Conservation (phyloP, 2,329 filamentous ascomycete genomes). For the Cladosporium austrohemisphaericum region DNA sequence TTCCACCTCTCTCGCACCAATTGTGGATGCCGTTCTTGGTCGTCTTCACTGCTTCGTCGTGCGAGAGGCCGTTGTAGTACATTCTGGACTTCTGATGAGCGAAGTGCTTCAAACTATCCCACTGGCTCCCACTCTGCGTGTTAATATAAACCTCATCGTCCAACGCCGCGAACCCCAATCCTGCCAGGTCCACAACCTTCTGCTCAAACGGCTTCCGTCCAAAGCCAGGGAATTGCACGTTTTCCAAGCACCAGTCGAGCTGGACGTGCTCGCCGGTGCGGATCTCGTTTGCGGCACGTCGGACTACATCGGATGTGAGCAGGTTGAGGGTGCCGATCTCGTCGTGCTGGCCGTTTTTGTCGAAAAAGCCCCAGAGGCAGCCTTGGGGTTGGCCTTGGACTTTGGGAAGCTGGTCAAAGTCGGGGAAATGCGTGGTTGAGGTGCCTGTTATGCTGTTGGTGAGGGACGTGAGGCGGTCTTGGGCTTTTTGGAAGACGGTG, state of each 20-base stretch:
- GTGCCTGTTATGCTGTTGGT: conserved; percentile 18
- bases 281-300: conserved; percentile 39
- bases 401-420: conserved; percentile 25
- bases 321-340: conserved; percentile 52
- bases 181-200: conserved; percentile 24
- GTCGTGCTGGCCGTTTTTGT: conserved; percentile 50
- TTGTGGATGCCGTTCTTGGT: conserved; percentile 35
- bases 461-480: conserved; percentile 24
- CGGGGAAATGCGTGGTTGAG: conserved; percentile 17
- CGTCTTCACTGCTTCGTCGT: conserved; percentile 18
- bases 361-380: conserved; percentile 49
- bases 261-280: conserved; percentile 51
- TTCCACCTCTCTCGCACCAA: conserved; percentile 49
- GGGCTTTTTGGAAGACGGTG: conserved; percentile 22
- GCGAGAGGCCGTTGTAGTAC: conserved; percentile 28
- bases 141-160: conserved; percentile 55
- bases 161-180: conserved; percentile 17
- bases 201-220: conserved; percentile 27
- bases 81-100: conserved; percentile 36
- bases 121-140: conserved; percentile 55
- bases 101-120: conserved; percentile 49
- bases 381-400: conserved; percentile 23
- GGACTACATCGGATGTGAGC: conserved; percentile 46
- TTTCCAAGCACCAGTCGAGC: conserved; percentile 45
- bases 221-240: conserved; percentile 33